Evolutionary conservation across 2,329 filamentous ascomycete genomes (phyloP).

Genomic region (Hypomyces rosellus): DNA sequence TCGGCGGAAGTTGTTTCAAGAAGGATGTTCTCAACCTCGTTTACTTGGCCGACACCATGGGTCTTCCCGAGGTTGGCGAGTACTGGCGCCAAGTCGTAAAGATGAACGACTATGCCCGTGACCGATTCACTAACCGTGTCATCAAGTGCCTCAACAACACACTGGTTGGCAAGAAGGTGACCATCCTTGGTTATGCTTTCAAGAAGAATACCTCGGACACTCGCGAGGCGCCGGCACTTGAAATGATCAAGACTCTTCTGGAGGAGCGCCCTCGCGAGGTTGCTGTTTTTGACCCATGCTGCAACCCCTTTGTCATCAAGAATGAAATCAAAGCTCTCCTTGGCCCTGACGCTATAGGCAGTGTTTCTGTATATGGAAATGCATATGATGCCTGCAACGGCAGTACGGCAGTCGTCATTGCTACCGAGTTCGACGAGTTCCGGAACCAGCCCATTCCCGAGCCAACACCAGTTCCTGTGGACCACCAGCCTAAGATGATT

Average conservation of each 20-base stretch:
- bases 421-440: slow-evolving; percentile 54
- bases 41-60: slow-evolving; percentile 65
- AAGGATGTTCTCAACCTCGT: slow-evolving; percentile 71
- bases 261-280: slow-evolving; percentile 59
- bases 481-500: slow-evolving; percentile 25
- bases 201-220: slow-evolving; percentile 76
- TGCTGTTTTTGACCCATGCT: slow-evolving; percentile 62
- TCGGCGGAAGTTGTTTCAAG: slow-evolving; percentile 75
- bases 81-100: slow-evolving; percentile 70
- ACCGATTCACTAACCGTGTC: slow-evolving; percentile 61
- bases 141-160: slow-evolving; percentile 63
- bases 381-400: slow-evolving; percentile 44
- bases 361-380: slow-evolving; percentile 41
- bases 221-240: slow-evolving; percentile 62
- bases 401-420: slow-evolving; percentile 46
- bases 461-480: slow-evolving; percentile 21
- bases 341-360: slow-evolving; percentile 32
- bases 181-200: slow-evolving; percentile 69
- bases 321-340: slow-evolving; percentile 44
- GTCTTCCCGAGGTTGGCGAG: slow-evolving; percentile 63
- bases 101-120: slow-evolving; percentile 71
- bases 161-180: slow-evolving; percentile 62
- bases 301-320: slow-evolving; percentile 44
- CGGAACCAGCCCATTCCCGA: slow-evolving; percentile 33
- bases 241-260: slow-evolving; percentile 59